A percentile compares a stretch with the other conserved stretches of the same genome.
Conservation (phyloP, 2,329 filamentous ascomycete species). For the Alternaria solani region DNA sequence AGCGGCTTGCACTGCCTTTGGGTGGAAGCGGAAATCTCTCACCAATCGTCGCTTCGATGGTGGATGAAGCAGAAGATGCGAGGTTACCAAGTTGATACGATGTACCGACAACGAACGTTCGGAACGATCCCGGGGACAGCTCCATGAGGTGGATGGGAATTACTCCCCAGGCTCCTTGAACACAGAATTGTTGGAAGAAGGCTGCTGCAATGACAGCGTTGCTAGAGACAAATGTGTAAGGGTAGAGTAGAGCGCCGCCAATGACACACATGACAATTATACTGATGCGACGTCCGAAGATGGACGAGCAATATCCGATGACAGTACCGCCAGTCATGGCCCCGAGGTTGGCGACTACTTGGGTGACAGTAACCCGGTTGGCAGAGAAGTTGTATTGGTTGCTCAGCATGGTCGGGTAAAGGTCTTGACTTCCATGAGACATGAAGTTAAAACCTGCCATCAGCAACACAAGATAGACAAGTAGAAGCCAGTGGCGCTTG, state of each 20-base stretch:
- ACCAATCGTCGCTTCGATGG: constrained; percentile 78
- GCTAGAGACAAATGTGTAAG: constrained; percentile 75
- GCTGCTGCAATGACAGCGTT: constrained; percentile 76
- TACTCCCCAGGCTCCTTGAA: constrained; percentile 55
- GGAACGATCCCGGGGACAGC: constrained; percentile 73
- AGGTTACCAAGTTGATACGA: constrained; percentile 82
- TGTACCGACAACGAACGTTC: constrained; percentile 78
- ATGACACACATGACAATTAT: constrained; percentile 62
- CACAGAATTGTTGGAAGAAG: constrained; percentile 74
- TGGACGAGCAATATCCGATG: constrained; percentile 56
- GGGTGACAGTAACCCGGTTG: constrained; percentile 58
- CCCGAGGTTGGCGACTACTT: constrained; percentile 61
- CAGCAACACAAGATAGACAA: constrained; percentile 82
- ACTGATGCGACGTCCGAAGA: constrained; percentile 57
- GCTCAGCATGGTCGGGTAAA: constrained; percentile 67
- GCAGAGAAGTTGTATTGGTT: constrained; percentile 65
- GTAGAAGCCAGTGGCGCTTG: constrained; percentile 78
- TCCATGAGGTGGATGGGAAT: constrained; percentile 78
- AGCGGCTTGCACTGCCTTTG: constrained; percentile 46
- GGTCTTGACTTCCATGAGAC: constrained; percentile 77
- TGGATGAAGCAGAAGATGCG: constrained; percentile 72
- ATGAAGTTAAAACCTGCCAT: constrained; percentile 96
- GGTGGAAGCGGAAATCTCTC: constrained; percentile 75
- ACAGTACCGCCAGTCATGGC: constrained; percentile 58
- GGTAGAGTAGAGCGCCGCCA: constrained; percentile 81